These are phyloP conservation scores for Herpetomonas muscarum DNA, from an alignment of 208 protist genomes.

Conservation along the genomic window DNA sequence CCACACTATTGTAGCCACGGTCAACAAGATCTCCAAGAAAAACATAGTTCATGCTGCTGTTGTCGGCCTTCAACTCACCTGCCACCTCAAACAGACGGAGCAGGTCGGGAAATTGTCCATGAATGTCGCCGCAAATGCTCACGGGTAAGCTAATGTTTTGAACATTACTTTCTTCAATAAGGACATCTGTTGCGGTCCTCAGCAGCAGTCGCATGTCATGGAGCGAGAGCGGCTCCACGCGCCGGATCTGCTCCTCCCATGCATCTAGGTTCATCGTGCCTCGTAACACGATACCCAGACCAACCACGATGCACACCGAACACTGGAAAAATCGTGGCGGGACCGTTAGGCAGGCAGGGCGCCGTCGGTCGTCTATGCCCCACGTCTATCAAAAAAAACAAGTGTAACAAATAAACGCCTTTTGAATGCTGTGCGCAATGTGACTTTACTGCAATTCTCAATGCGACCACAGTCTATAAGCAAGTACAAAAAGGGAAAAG, in stretches of 20 bases:
- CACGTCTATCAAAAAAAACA: too few species aligned
- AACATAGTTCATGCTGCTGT: constrained; percentile 77
- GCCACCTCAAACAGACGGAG: constrained; percentile 94
- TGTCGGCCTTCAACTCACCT: constrained; percentile 70
- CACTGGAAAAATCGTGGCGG: too few species aligned
- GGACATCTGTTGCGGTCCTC: constrained; percentile 53
- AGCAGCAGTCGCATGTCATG: constrained; percentile 71
- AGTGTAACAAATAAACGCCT: too few species aligned
- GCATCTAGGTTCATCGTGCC: constrained; percentile 70
- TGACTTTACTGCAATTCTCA: too few species aligned
- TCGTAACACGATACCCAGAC: too few species aligned
- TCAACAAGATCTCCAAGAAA: constrained; percentile 96
- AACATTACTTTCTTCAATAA: constrained; percentile 94
- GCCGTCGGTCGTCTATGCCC: too few species aligned
- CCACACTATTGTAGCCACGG: constrained; percentile 92
- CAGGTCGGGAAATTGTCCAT: constrained; percentile 98
- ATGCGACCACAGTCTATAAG: too few species aligned
- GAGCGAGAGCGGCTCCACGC: constrained; percentile 48
- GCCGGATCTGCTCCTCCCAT: constrained; percentile 61
- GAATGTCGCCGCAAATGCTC: constrained; percentile 99
- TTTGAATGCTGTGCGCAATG: too few species aligned
- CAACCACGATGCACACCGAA: too few species aligned
- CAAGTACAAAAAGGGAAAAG: too few species aligned
- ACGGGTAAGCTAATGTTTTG: constrained; percentile 91
- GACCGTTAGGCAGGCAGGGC: too few species aligned